Evolutionary conservation across 768 basidiomycete genomes (phyloP), one percentile per base, ranked within the genome.

Genomic region (Tricholoma terreum): DNA sequence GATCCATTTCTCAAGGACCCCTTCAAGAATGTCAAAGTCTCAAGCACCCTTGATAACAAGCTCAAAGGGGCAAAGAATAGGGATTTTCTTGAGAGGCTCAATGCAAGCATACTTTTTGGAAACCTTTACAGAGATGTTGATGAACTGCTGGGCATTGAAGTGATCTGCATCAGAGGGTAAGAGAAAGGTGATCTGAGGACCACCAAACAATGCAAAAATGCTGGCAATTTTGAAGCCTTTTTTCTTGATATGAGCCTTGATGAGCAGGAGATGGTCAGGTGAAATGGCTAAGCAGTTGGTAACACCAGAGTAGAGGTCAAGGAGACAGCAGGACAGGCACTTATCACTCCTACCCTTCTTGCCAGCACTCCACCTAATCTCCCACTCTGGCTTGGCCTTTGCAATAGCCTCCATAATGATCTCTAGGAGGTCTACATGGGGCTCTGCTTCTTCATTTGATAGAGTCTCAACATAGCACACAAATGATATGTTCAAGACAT

Each of bases 151-250:
- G 22, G 50, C 56, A 14, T 43, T 19, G 30, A 57, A 57, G 10
- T 50, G 17, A 46, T 57, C 56, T 15, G 50, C 51, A 22, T 57
- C 56, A 3, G 15, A 5, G 6, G 50, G 56, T n/a, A 57, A 40
- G 15, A 52, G 30, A n/a, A 57, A 57, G 11, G 42, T 15, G 30
- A 57, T 19, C 45, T 58, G 57, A 30, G 57, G 57, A n/a, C 57
- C 57, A 15, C 56, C 56, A 22, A 17, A 57, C 7, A 45, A 58
- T 7, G 46, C 33, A 35, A 53, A 58, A 6, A 58, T 58, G 34
- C 43, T 52, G 1, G 56, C 38, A 2, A 57, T 33, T 22, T 52
- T 52, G 50, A 52, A 52, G 15, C 56, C 56, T 24, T 57, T 57
- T n/a, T 46, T 51, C 33, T 49, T 21, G 21, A 58, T 53, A 34